Conservation (phyloP, 208 protist species). For the Trypanosoma cruzi region DNA sequence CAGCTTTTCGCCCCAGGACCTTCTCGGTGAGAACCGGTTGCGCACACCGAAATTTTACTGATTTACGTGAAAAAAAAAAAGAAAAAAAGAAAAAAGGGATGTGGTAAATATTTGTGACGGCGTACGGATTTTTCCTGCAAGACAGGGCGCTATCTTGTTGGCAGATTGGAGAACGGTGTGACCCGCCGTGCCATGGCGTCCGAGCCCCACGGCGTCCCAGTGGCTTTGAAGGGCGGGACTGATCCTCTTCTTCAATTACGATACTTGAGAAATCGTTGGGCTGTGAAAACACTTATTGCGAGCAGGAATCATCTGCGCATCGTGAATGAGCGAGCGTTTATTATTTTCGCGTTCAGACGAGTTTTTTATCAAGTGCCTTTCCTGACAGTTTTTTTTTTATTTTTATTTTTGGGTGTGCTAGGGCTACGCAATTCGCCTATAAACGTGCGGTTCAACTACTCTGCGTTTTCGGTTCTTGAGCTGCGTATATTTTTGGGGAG, state of each 20-base stretch:
- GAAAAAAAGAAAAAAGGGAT: slow-evolving; percentile 36
- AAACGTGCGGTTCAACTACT: slow-evolving; percentile 49
- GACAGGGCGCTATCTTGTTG: slow-evolving; percentile 49
- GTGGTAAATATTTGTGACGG: slow-evolving; percentile 47
- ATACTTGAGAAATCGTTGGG: slow-evolving; percentile 43
- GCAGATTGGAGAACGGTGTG: slow-evolving; percentile 36
- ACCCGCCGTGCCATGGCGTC: slow-evolving; percentile 26
- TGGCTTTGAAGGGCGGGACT: slow-evolving; percentile 34
- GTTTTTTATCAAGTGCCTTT: slow-evolving; percentile 23
- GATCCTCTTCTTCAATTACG: slow-evolving; percentile 39
- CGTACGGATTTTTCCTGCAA: slow-evolving; percentile 34
- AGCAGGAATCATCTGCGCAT: slow-evolving; percentile 41
- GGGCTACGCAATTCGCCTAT: slow-evolving; percentile 57
- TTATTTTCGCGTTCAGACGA: slow-evolving; percentile 31
- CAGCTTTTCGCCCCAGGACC: slow-evolving; percentile 36
- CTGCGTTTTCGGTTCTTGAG: slow-evolving; percentile 47
- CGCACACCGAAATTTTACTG: slow-evolving; percentile 25
- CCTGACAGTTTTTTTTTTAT: slow-evolving; percentile 38
- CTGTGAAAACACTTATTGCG: slow-evolving; percentile 45
- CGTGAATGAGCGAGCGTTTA: slow-evolving; percentile 56
- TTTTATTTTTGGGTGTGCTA: slow-evolving; percentile 44
- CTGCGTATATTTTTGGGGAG: slow-evolving; percentile 46
- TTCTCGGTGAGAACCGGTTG: slow-evolving; percentile 40
- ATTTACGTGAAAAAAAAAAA: too few species aligned
- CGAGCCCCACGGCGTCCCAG: slow-evolving; percentile 30